These are phyloP conservation scores for Naganishia kalamii DNA, from an alignment of 768 basidiomycete genomes.

Conservation along the genomic window DNA sequence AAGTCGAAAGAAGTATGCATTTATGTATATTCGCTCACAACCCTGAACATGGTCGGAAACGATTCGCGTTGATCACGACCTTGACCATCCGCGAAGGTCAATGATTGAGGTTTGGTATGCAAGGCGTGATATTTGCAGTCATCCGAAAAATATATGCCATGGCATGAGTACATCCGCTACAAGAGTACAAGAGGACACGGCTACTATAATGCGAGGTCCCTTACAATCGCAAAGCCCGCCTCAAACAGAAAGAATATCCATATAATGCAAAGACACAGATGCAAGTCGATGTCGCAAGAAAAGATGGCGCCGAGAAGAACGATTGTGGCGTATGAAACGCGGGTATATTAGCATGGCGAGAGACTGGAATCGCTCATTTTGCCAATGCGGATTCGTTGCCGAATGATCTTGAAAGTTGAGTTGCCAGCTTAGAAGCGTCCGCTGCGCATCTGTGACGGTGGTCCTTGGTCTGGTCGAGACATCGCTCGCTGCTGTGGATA, in stretches of 20 bases:
- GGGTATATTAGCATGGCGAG: slow-evolving; percentile 1
- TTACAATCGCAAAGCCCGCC: background rate
- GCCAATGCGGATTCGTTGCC: background rate
- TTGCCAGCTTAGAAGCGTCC: slow-evolving; percentile 1
- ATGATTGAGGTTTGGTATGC: no score
- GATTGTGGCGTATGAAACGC: slow-evolving; percentile 1
- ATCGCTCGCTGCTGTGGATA: slow-evolving; percentile 2
- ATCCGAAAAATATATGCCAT: background rate
- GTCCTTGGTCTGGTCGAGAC: slow-evolving; percentile 6
- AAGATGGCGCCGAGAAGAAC: background rate
- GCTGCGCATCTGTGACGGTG: background rate
- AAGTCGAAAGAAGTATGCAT: no score
- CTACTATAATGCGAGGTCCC: background rate
- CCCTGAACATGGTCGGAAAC: no score
- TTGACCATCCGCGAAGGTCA: no score
- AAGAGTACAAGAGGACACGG: background rate
- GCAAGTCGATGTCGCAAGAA: background rate
- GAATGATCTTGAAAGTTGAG: background rate
- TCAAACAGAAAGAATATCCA: background rate
- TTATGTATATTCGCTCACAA: no score
- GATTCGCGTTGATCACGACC: no score
- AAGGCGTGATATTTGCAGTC: no score
- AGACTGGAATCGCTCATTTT: background rate
- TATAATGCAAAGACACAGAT: background rate
- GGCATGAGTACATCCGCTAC: no score